phyloP scores from a whole-genome alignment of 148 eudicot species.

The Nepenthes gracilis region DNA sequence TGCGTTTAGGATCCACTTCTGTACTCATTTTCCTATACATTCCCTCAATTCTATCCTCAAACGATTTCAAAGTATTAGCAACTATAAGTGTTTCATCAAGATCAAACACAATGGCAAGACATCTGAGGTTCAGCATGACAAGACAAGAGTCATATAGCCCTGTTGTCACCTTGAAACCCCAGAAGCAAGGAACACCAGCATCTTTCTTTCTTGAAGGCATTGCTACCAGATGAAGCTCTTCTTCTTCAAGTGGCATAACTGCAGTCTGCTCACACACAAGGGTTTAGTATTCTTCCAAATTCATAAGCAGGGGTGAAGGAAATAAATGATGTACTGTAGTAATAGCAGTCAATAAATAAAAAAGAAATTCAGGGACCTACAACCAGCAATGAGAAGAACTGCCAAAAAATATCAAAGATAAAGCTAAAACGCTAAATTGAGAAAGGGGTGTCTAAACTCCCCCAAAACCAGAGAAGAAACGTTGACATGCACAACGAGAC shows the following conservation, averaged over 20 bases:
- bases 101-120: conserved; percentile 97
- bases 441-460: not conserved
- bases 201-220: conserved; percentile 66
- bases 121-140: conserved; percentile 84
- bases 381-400: not conserved
- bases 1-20: conserved; percentile 71
- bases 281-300: not conserved
- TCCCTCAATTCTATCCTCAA: conserved; percentile 89
- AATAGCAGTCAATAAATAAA: not conserved
- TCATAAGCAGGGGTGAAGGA: not conserved
- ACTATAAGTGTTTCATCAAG: conserved; percentile 96
- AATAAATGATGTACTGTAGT: not conserved
- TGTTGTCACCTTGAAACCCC: conserved; percentile 62
- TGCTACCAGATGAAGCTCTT: conserved; percentile 91
- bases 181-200: conserved; percentile 46
- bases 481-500: no score
- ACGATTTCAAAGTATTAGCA: conserved; percentile 93
- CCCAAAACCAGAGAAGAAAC: no score
- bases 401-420: not conserved
- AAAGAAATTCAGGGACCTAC: not conserved
- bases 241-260: conserved; percentile 47
- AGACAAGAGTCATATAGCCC: conserved; percentile 80
- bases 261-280: conserved; percentile 48
- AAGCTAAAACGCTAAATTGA: not conserved
- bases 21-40: conserved; percentile 61